Conservation (phyloP, 2,329 filamentous ascomycete genomes). For the Apiospora sp. region DNA sequence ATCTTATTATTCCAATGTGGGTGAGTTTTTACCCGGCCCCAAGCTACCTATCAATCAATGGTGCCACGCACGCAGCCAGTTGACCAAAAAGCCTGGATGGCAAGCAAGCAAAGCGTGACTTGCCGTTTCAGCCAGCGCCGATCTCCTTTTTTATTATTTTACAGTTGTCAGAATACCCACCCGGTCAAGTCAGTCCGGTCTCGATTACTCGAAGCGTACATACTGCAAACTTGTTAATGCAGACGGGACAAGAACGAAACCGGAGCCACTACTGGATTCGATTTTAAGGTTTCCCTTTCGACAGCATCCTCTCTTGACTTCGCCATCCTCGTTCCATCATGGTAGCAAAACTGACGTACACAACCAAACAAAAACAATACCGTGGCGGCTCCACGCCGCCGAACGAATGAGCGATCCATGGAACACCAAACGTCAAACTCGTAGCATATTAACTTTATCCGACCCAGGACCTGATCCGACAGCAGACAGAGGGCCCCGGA, state of each 20-base stretch:
- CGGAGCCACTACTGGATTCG: background rate
- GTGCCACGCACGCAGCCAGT: background rate
- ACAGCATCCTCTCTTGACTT: background rate
- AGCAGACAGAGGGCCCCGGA: background rate
- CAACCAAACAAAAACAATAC: background rate
- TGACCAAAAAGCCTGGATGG: background rate
- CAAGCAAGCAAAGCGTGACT: background rate
- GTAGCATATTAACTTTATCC: conserved; percentile 7
- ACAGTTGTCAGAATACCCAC: conserved; percentile 2
- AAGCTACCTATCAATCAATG: background rate
- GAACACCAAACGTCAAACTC: background rate
- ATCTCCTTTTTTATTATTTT: background rate
- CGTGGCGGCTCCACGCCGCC: background rate
- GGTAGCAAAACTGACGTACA: background rate
- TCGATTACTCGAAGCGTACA: background rate
- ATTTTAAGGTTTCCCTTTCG: conserved; percentile 2
- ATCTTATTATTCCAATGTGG: too few species aligned
- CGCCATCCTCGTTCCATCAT: background rate
- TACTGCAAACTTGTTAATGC: too few species aligned
- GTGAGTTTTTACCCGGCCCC: background rate
- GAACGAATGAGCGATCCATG: conserved; percentile 3
- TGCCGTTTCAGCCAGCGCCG: background rate
- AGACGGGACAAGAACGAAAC: background rate
- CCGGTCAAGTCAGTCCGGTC: background rate
- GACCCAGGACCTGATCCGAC: background rate